These are phyloP conservation scores for Cyclotella sp. DNA, from an alignment of 108 stramenopile species.

Conservation along the genomic window DNA sequence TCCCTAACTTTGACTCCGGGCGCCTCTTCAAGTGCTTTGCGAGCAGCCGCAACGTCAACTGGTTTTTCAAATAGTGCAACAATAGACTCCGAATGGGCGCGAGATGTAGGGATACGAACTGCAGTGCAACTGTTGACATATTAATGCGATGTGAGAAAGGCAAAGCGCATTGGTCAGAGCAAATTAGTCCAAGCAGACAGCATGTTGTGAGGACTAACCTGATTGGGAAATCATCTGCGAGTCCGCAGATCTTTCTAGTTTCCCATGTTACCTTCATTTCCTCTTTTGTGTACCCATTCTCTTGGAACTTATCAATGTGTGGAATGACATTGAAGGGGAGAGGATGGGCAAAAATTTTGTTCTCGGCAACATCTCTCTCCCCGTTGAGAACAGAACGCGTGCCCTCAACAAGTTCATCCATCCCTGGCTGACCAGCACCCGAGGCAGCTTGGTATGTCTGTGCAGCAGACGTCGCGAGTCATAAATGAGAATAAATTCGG, in stretches of 20 bases:
- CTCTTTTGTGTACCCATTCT: constrained; percentile 99
- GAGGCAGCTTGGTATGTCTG: constrained; percentile 94
- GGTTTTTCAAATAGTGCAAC: constrained; percentile 91
- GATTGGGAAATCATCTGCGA: constrained; percentile 82
- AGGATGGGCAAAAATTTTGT: constrained; percentile 95
- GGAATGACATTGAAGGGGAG: constrained; percentile 99
- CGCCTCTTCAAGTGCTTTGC: constrained; percentile 73
- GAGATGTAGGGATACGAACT: constrained; percentile 97
- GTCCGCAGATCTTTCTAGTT: constrained; percentile 92
- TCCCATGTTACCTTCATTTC: constrained; percentile 99
- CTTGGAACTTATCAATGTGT: constrained; percentile 98
- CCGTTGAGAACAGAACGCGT: constrained; percentile 80
- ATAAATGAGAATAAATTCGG: not conserved
- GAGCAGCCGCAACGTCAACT: constrained; percentile 82
- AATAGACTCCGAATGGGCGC: constrained; percentile 97
- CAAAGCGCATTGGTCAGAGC: not conserved
- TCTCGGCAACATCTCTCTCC: constrained; percentile 65
- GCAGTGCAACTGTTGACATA: constrained; percentile 78
- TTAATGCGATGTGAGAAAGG: not conserved
- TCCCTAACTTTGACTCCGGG: constrained; percentile 89
- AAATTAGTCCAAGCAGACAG: not conserved
- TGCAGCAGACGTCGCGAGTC: not conserved
- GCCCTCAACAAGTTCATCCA: constrained; percentile 94
- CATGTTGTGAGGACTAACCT: constrained; percentile 30
- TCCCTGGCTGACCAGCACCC: constrained; percentile 93